Evolutionary conservation across 495 filamentous ascomycete species (phyloP), one percentile per base, ranked within the genome.

Genomic region (Penicillium ochrochloron): DNA sequence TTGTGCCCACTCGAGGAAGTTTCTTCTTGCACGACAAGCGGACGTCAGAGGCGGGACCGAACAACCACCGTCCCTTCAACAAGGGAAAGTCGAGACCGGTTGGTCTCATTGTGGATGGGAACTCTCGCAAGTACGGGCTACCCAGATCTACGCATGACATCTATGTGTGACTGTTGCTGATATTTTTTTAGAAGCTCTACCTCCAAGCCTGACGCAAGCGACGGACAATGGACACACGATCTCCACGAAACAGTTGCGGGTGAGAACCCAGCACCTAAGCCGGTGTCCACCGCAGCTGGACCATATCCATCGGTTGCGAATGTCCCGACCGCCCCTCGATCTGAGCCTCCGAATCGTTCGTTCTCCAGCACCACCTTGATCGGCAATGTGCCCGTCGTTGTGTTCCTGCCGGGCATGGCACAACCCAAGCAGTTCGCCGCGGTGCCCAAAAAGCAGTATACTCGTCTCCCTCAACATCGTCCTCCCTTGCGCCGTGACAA

Each of bases 11-110:
- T 69, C 85, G 96, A 56, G 95, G 95, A 27, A 90, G 88, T 58
- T 99, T 99, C 82, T 99, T 97, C 81, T 88, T 98, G 82, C 95
- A 99, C 76, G 95, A 99, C 73, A 93, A 96, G 67, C 86, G 94
- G 63, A 87, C 91, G 57, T 83, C 86, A 35, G 90, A 90, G 37
- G 83, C 89, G 23, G 89, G 88, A 55, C 83, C 88, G 29, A 95
- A 94, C 72, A 73, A 71, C 19, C 64, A 76, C 67, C 76, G 74
- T 29, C 23, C 74, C 14, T 74, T 64, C 65, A 79, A 67, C 68
- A 82, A 80, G 69, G 67, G 77, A 51, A 82, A 81, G 60, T 76
- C 80, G 48, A 71, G 76, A 31, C 80, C 80, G 4, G 77, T 75
- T 57, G 80, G 80, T 29, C 71, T 82, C 10, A 82, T 82, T 46